Base-by-base conservation (phyloP, 2,329 filamentous ascomycete genomes). In the Claviceps cyperi region DNA sequence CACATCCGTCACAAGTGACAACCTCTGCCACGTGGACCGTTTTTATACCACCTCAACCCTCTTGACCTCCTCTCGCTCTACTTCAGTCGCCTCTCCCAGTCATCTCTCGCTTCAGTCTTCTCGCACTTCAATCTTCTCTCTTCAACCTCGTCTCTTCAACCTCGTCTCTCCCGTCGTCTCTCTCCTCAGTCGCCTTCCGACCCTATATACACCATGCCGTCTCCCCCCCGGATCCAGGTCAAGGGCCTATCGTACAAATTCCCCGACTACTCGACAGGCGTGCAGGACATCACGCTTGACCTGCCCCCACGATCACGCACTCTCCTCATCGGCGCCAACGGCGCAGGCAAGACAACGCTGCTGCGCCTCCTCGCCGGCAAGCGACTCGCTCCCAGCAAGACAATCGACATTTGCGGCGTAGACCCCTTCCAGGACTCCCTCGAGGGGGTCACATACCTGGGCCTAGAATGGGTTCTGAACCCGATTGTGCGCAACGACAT, bases 401-500 rank as follows among this genome's bases (percentile, higher is more conserved):
- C 82, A 56, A 86, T 98, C 64, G 72, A 71, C 60, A 83, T 98
- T 54, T 84, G 80, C 46, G 87, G 86, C 55, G 80, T 87, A 46
- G 92, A 98, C 67, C 92, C 92, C 8, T 98, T 98, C 78, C 85
- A 87, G 65, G 78, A 89, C 37, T 81, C 83, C 11, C 80, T 96
- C 28, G 86, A 95, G 68, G 92, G 92, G 54, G 91, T 98, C 35
- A 97, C 91, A 21, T 98, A 98, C 67, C 84, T 98, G 7, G 92
- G 92, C 1, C 80, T 96, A 0, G 92, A 98, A 73, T 98, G 92
- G 92, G 92, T 97, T 3, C 78, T 98, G 9, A 97, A 97, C 72
- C 87, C 86, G 46, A 94, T 97, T 60, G 92, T 97, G 46, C 85
- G 91, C 48, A 94, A 84, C 32, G 92, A 98, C 67, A 95, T 98